Evolutionary conservation across 169 alveolate genomes (phyloP).

Genomic region (Toxoplasma gondii): DNA sequence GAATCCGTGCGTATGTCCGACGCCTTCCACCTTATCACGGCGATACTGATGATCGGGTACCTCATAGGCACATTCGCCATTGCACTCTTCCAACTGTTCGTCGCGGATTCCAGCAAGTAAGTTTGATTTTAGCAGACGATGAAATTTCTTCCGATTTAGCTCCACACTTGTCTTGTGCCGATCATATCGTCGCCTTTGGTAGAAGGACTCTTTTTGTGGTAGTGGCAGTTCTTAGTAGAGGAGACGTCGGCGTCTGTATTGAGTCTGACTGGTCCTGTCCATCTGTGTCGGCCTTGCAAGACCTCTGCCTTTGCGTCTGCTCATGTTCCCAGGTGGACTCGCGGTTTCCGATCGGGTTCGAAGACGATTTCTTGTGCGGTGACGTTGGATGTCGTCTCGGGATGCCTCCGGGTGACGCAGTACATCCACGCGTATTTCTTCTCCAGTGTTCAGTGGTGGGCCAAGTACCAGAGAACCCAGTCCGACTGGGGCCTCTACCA

Average conservation of each 20-base stretch:
- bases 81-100: slow-evolving; percentile 86
- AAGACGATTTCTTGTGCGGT: slow-evolving; percentile 85
- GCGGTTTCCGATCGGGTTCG: slow-evolving; percentile 89
- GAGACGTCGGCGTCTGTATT: too few relatives aligned
- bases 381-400: slow-evolving; percentile 81
- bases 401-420: slow-evolving; percentile 82
- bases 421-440: slow-evolving; percentile 83
- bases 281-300: too few relatives aligned
- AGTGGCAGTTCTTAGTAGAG: too few relatives aligned
- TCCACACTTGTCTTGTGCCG: too few relatives aligned
- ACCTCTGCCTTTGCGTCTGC: too few relatives aligned
- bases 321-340: slow-evolving; percentile 67
- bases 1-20: slow-evolving; percentile 82
- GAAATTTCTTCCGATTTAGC: not conserved
- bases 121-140: not conserved
- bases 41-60: slow-evolving; percentile 82
- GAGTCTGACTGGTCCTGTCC: too few relatives aligned
- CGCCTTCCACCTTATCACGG: slow-evolving; percentile 82
- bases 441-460: slow-evolving; percentile 89
- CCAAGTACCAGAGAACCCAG: slow-evolving; percentile 84
- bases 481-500: slow-evolving; percentile 88
- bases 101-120: slow-evolving; percentile 85
- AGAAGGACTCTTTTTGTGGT: too few relatives aligned
- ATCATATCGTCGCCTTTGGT: too few relatives aligned
- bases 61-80: slow-evolving; percentile 81